A percentile compares a stretch with the other conserved stretches of the same genome.
These are phyloP conservation scores for Aspergillus floridensis DNA, from an alignment of 2,329 filamentous ascomycete genomes.

Conservation along the genomic window DNA sequence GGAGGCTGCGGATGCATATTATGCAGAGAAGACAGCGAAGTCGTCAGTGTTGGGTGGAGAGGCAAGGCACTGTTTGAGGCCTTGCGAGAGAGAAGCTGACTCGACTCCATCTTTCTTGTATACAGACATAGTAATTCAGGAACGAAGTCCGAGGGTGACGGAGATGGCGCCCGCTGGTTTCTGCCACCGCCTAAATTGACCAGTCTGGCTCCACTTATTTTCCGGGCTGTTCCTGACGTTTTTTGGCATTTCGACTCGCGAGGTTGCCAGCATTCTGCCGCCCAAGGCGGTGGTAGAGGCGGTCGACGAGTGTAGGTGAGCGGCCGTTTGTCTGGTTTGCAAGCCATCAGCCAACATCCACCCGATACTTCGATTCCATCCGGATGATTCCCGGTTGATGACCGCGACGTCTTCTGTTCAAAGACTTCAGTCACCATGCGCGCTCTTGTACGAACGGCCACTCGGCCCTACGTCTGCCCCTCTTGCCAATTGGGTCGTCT, in stretches of 20 bases:
- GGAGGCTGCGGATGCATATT: too few species aligned
- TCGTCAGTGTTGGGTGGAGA: too few species aligned
- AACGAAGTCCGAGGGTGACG: too few species aligned
- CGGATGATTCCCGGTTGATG: neutral
- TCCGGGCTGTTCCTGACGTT: too few species aligned
- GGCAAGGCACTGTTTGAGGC: too few species aligned
- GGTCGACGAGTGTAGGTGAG: neutral
- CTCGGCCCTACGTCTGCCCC: conserved; percentile 42
- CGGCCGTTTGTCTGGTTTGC: conserved; percentile 22
- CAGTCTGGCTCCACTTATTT: too few species aligned
- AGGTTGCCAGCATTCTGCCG: neutral
- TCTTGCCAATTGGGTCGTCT: conserved; percentile 34
- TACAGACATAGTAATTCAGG: too few species aligned
- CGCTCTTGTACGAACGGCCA: conserved; percentile 26
- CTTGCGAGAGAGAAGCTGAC: too few species aligned
- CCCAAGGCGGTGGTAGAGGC: neutral
- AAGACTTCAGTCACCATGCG: conserved; percentile 30
- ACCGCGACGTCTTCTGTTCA: neutral
- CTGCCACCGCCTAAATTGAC: neutral
- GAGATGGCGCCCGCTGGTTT: neutral
- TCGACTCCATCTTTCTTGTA: too few species aligned
- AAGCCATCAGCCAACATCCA: conserved; percentile 10
- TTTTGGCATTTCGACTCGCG: too few species aligned
- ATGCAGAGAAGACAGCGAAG: too few species aligned
- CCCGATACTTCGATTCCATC: conserved; percentile 4